phyloP scores from a whole-genome alignment of 495 filamentous ascomycete species.

The Neurospora cerealis region DNA sequence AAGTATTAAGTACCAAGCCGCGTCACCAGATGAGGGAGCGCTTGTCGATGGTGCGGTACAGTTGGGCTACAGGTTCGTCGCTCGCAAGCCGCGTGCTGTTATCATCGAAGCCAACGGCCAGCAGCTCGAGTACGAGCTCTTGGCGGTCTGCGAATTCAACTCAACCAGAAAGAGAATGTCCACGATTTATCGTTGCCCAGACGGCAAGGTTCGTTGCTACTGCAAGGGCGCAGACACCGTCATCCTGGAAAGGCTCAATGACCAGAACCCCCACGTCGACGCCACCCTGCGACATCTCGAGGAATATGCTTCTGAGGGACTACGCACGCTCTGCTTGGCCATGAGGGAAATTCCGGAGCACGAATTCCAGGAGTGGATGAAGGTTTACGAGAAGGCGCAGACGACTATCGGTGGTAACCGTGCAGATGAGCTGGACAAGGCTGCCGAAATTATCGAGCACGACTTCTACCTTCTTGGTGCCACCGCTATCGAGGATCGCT shows the following conservation, averaged over 20 bases:
- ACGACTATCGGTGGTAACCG: slow-evolving; percentile 90
- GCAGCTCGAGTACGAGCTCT: slow-evolving; percentile 75
- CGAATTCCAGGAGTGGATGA: slow-evolving; percentile 82
- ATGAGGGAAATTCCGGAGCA: slow-evolving; percentile 89
- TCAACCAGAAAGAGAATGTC: slow-evolving; percentile 98
- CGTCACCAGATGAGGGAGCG: slow-evolving; percentile 94
- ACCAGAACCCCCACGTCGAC: slow-evolving; percentile 76
- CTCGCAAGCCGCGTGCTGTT: slow-evolving; percentile 79
- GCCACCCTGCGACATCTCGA: slow-evolving; percentile 85
- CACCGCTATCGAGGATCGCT: slow-evolving; percentile 92
- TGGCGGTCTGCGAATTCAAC: slow-evolving; percentile 98
- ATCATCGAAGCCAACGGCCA: slow-evolving; percentile 63
- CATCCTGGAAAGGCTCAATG: slow-evolving; percentile 76
- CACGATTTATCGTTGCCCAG: slow-evolving; percentile 89
- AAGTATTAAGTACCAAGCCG: slow-evolving; percentile 93
- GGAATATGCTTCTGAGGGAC: slow-evolving; percentile 93
- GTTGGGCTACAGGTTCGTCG: slow-evolving; percentile 82
- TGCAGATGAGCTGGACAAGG: slow-evolving; percentile 93
- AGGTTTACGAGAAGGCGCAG: slow-evolving; percentile 78
- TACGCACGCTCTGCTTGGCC: slow-evolving; percentile 89
- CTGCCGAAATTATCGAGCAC: slow-evolving; percentile 88
- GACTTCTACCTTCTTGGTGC: slow-evolving; percentile 87
- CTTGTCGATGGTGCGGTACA: slow-evolving; percentile 83
- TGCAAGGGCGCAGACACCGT: slow-evolving; percentile 98
- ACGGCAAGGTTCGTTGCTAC: slow-evolving; percentile 88